phyloP scores from a whole-genome alignment of 805 yeast species.

The Starmera caribaea region DNA sequence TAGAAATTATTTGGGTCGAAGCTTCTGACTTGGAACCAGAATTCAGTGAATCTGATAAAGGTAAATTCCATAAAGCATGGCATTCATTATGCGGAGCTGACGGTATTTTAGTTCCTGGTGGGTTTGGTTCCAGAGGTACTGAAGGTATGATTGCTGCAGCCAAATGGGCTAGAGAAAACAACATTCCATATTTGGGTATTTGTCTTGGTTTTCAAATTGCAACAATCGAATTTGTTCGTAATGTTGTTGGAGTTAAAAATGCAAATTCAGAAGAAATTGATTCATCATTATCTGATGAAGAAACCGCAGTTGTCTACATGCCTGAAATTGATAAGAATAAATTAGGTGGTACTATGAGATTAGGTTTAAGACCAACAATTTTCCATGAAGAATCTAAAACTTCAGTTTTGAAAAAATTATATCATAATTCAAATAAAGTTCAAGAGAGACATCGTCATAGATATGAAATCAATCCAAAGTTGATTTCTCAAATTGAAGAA shows the following conservation, averaged over 20 bases:
- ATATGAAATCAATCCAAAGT: slow-evolving; percentile 89
- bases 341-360: slow-evolving; percentile 98
- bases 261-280: slow-evolving; percentile 82
- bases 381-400: slow-evolving; percentile 61
- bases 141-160: slow-evolving; percentile 98
- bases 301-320: slow-evolving; percentile 86
- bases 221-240: slow-evolving; percentile 85
- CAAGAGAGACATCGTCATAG: slow-evolving; percentile 97
- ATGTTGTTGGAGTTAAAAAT: slow-evolving; percentile 55
- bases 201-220: slow-evolving; percentile 97
- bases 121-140: slow-evolving; percentile 94
- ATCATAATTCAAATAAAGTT: slow-evolving; percentile 61
- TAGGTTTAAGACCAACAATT: slow-evolving; percentile 85
- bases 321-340: slow-evolving; percentile 95
- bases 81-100: slow-evolving; percentile 86
- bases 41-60: slow-evolving; percentile 51
- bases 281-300: slow-evolving; percentile 47
- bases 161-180: slow-evolving; percentile 95
- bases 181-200: slow-evolving; percentile 91
- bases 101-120: slow-evolving; percentile 97
- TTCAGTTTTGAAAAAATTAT: slow-evolving; percentile 66
- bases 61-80: slow-evolving; percentile 92
- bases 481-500: slow-evolving; percentile 60
- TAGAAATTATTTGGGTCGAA: slow-evolving; percentile 94
- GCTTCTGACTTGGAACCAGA: slow-evolving; percentile 81